Evolutionary conservation across 2,329 filamentous ascomycete genomes (phyloP).

Genomic region (Clonostachys sp.): DNA sequence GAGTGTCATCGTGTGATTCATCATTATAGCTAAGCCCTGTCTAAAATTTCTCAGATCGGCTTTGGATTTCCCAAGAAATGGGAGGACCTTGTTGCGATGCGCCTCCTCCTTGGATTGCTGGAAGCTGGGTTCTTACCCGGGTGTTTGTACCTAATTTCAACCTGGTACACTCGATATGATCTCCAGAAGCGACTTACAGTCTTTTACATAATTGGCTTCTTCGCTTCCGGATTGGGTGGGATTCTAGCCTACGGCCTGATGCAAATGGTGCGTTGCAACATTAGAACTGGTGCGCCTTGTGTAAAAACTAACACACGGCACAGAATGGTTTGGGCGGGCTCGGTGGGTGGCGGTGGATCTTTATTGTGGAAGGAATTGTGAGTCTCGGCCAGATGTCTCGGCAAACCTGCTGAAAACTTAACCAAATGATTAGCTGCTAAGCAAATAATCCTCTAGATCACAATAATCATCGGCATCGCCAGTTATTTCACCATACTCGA

Average conservation of each 20-base stretch:
- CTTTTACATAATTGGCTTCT: constrained; percentile 18
- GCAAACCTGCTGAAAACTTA: too few relatives aligned
- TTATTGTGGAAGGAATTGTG: constrained; percentile 59
- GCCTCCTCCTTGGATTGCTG: constrained; percentile 10
- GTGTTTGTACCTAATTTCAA: constrained; percentile 35
- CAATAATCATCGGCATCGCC: constrained; percentile 4
- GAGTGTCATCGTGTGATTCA: too few relatives aligned
- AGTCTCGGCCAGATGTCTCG: background rate
- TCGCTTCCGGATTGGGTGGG: constrained; percentile 15
- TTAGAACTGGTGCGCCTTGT: too few relatives aligned
- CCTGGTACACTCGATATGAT: constrained; percentile 65
- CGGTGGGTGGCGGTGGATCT: constrained; percentile 61
- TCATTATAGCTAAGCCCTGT: too few relatives aligned
- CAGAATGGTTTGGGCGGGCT: constrained; percentile 55
- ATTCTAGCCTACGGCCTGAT: constrained; percentile 15
- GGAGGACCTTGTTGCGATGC: constrained; percentile 2
- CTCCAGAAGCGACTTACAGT: constrained; percentile 50
- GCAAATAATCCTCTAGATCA: too few relatives aligned
- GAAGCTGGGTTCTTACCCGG: constrained; percentile 8
- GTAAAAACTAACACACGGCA: too few relatives aligned
- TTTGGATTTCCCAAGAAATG: constrained; percentile 1
- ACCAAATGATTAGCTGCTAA: too few relatives aligned
- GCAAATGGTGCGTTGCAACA: constrained; percentile 15
- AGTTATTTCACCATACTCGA: constrained; percentile 13
- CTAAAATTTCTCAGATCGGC: too few relatives aligned